Evolutionary conservation across 306 rosid species (phyloP).

Genomic region (Mimosa bimucronata): DNA sequence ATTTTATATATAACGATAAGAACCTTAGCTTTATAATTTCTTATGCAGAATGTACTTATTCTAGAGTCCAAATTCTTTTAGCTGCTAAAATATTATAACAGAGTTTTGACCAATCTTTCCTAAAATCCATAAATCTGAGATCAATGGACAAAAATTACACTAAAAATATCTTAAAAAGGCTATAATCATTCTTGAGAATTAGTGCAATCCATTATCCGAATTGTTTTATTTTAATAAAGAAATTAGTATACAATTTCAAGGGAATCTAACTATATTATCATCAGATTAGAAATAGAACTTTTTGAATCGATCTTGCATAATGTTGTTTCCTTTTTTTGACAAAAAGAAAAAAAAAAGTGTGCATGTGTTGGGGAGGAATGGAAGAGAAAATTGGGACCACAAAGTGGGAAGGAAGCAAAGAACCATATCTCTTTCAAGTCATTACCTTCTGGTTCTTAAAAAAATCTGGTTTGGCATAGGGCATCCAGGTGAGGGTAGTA

Average conservation of each 20-base stretch:
- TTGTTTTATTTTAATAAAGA: too few relatives aligned
- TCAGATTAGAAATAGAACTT: too few relatives aligned
- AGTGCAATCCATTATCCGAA: not conserved
- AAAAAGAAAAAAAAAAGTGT: not conserved
- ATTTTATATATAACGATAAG: too few relatives aligned
- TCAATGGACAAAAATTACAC: too few relatives aligned
- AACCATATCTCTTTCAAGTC: constrained; percentile 11
- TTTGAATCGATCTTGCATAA: not conserved
- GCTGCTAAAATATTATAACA: too few relatives aligned
- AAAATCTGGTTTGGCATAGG: not conserved
- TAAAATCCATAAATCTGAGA: too few relatives aligned
- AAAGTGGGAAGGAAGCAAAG: not conserved
- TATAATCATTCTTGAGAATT: not conserved
- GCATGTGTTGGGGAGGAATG: not conserved
- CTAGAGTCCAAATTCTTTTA: too few relatives aligned
- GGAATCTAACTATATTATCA: not conserved
- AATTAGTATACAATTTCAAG: not conserved
- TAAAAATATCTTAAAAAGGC: too few relatives aligned
- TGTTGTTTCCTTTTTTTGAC: not conserved
- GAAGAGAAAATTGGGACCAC: constrained; percentile 51
- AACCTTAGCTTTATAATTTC: too few relatives aligned
- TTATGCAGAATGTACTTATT: too few relatives aligned
- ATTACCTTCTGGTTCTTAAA: not conserved
- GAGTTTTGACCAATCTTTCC: too few relatives aligned
- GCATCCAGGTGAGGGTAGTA: not conserved